phyloP scores from a whole-genome alignment of 352 stramenopile genomes.

The Blastocystis sp. region DNA sequence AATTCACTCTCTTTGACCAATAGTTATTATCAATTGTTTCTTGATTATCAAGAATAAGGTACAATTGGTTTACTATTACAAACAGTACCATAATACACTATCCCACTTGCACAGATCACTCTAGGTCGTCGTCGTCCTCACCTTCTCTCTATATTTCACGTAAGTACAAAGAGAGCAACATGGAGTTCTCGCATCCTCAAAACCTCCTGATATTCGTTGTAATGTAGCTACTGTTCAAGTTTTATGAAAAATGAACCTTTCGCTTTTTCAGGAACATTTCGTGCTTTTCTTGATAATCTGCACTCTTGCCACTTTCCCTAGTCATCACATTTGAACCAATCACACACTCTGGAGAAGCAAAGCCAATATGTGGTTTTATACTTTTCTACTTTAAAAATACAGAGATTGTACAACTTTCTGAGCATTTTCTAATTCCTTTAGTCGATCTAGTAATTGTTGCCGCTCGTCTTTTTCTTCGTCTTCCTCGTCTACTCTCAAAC shows the following conservation, averaged over 20 bases:
- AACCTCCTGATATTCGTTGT: slow-evolving; percentile 22
- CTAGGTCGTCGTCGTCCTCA: neutral
- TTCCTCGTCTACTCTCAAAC: neutral
- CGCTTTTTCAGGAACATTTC: slow-evolving; percentile 29
- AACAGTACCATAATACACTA: neutral
- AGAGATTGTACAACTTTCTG: neutral
- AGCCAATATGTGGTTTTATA: neutral
- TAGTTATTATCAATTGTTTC: neutral
- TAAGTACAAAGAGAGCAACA: neutral
- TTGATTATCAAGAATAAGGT: neutral
- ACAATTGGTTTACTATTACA: neutral
- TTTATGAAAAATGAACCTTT: neutral
- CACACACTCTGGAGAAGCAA: neutral
- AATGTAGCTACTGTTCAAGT: neutral
- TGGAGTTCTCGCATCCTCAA: neutral
- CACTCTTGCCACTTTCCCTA: neutral
- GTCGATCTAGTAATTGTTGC: neutral
- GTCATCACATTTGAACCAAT: neutral
- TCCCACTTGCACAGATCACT: neutral
- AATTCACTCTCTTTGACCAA: neutral
- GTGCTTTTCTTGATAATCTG: neutral
- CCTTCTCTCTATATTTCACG: neutral
- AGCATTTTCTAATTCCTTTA: neutral
- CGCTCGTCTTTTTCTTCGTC: neutral
- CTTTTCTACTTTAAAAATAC: neutral